Evolutionary conservation across 2,329 filamentous ascomycete genomes (phyloP).

Genomic region (Verticillium longisporum): DNA sequence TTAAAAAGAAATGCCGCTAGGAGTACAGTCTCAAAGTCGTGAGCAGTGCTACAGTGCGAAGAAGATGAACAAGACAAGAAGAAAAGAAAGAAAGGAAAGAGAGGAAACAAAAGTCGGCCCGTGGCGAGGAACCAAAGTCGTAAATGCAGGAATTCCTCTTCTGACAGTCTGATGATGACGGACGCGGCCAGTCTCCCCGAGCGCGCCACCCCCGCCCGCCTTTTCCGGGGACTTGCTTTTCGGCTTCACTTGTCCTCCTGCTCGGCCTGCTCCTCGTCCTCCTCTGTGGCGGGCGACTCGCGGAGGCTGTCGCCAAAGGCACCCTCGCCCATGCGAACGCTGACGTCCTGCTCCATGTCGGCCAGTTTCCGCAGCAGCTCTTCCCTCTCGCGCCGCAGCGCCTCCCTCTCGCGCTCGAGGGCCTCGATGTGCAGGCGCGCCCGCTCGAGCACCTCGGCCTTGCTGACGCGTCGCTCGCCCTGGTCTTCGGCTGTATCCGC

Average conservation of each 20-base stretch:
- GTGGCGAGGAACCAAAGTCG: too few species aligned
- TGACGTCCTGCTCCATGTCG: conserved; percentile 5
- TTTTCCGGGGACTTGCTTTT: background rate
- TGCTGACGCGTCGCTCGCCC: conserved; percentile 20
- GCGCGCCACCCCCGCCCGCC: too few species aligned
- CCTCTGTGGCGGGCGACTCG: conserved; percentile 1
- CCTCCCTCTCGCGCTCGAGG: conserved; percentile 21
- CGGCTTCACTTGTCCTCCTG: background rate
- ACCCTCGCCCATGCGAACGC: background rate
- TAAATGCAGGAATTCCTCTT: too few species aligned
- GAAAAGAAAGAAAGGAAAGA: too few species aligned
- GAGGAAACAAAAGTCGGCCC: too few species aligned
- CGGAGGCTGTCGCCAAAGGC: background rate
- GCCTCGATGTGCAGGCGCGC: conserved; percentile 23
- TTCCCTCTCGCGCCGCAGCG: conserved; percentile 20
- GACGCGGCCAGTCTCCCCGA: too few species aligned
- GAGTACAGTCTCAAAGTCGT: too few species aligned
- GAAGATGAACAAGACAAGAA: too few species aligned
- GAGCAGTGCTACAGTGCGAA: too few species aligned
- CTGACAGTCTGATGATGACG: too few species aligned
- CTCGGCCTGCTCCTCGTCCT: background rate
- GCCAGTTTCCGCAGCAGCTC: conserved; percentile 13
- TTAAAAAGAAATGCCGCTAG: too few species aligned
- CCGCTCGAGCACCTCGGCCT: conserved; percentile 27
- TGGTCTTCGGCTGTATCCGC: conserved; percentile 13